These are phyloP conservation scores for Hypoxylon sp. DNA, from an alignment of 2,329 filamentous ascomycete species.

Conservation along the genomic window DNA sequence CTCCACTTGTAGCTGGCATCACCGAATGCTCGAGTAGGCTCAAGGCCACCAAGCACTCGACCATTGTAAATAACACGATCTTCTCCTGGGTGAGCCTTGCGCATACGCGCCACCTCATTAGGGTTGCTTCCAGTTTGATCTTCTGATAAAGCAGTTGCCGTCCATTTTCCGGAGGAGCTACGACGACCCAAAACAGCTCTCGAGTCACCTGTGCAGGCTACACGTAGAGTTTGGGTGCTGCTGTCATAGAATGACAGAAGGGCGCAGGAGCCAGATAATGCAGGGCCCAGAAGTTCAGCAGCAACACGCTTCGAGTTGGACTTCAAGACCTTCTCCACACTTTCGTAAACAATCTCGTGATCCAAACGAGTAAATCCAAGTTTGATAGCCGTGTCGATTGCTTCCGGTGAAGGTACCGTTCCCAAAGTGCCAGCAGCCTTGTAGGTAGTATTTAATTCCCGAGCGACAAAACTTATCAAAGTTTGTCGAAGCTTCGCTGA, in stretches of 20 bases:
- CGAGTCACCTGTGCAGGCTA: conserved; percentile 97
- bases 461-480: conserved; percentile 91
- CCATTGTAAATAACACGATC: conserved; percentile 89
- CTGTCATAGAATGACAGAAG: conserved; percentile 97
- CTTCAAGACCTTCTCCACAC: conserved; percentile 91
- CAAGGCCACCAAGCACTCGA: conserved; percentile 89
- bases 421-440: conserved; percentile 75
- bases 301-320: conserved; percentile 91
- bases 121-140: conserved; percentile 95
- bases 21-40: conserved; percentile 94
- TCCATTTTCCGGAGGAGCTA: conserved; percentile 87
- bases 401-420: conserved; percentile 79
- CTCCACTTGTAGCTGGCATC: conserved; percentile 98
- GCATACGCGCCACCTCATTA: conserved; percentile 85
- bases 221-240: conserved; percentile 86
- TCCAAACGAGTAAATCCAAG: conserved; percentile 89
- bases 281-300: conserved; percentile 91
- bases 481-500: conserved; percentile 95
- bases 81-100: conserved; percentile 89
- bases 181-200: conserved; percentile 91
- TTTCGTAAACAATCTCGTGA: conserved; percentile 94
- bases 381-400: conserved; percentile 93
- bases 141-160: conserved; percentile 87
- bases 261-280: conserved; percentile 96
- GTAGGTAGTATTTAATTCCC: conserved; percentile 94